Evolutionary conservation across 495 filamentous ascomycete genomes (phyloP).

Genomic region (Lepidopterella palustris): DNA sequence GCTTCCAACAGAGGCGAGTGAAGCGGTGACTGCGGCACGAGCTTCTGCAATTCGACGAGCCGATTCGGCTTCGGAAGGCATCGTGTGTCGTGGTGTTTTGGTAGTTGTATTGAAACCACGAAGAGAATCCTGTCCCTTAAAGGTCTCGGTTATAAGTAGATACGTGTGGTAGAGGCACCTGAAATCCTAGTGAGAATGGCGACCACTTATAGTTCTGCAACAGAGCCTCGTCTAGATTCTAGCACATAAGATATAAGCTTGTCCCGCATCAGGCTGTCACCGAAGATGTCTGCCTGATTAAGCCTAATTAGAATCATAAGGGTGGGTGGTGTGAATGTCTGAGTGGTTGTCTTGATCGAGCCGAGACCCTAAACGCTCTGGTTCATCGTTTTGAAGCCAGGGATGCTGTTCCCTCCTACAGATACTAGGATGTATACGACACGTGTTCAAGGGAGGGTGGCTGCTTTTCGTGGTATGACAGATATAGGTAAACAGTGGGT

Average conservation of each 20-base stretch:
- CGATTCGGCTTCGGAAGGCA: constrained; percentile 22
- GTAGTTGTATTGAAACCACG: neutral
- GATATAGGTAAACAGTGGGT: too few species aligned
- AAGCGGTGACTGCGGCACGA: constrained; percentile 67
- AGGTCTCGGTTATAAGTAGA: constrained; percentile 1
- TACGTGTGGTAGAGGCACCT: neutral
- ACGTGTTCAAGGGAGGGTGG: constrained; percentile 19
- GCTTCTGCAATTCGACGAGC: constrained; percentile 54
- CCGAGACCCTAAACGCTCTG: neutral
- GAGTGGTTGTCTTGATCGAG: constrained; percentile 2
- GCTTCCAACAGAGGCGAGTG: constrained; percentile 63
- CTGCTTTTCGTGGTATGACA: neutral
- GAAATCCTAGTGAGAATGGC: neutral
- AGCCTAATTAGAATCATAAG: constrained; percentile 13
- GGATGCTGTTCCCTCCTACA: constrained; percentile 3
- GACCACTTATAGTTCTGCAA: constrained; percentile 14
- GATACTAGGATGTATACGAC: constrained; percentile 2
- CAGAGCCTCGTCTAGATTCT: neutral
- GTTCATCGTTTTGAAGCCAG: neutral
- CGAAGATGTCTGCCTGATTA: constrained; percentile 6
- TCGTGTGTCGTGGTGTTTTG: constrained; percentile 11
- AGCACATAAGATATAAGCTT: constrained; percentile 16
- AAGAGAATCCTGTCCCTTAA: constrained; percentile 3
- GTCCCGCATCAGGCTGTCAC: neutral
- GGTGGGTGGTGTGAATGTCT: constrained; percentile 9